These are phyloP conservation scores for Auricularia cornea DNA, from an alignment of 768 basidiomycete genomes.

Conservation along the genomic window DNA sequence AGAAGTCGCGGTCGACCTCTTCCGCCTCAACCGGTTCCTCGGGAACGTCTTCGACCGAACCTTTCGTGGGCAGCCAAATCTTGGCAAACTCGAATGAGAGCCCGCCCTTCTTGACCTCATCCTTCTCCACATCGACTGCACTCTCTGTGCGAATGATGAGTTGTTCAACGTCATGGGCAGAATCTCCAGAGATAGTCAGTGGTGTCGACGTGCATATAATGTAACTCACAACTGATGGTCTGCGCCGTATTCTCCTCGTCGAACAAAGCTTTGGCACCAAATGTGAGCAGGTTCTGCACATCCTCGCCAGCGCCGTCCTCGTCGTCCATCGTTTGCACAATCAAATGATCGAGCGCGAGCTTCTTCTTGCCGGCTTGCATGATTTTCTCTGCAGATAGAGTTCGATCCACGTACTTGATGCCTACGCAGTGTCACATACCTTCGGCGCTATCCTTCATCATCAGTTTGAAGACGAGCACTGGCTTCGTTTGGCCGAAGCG, in stretches of 20 bases:
- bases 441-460: conserved; percentile 92
- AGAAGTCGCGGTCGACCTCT: conserved; percentile 60
- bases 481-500: conserved; percentile 93
- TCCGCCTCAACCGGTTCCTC: conserved; percentile 38
- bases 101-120: conserved; percentile 38
- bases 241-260: conserved; percentile 48
- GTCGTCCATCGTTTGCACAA: conserved; percentile 93
- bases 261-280: conserved; percentile 82
- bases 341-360: conserved; percentile 86
- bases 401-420: no score
- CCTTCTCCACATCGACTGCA: conserved; percentile 50
- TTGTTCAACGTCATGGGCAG: conserved; percentile 74
- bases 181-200: conserved; percentile 36
- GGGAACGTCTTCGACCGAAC: conserved; percentile 52
- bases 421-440: no score
- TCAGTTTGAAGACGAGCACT: conserved; percentile 90
- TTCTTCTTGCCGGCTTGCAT: conserved; percentile 93
- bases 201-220: neutral
- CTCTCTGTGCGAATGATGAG: conserved; percentile 80
- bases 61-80: conserved; percentile 80
- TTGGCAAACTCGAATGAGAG: conserved; percentile 81
- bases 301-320: conserved; percentile 67
- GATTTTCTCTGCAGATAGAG: conserved; percentile 59
- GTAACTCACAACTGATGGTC: conserved; percentile 59
- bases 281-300: conserved; percentile 82